These are phyloP conservation scores for Colletotrichum sp. DNA, from an alignment of 2,329 filamentous ascomycete species.

Conservation along the genomic window DNA sequence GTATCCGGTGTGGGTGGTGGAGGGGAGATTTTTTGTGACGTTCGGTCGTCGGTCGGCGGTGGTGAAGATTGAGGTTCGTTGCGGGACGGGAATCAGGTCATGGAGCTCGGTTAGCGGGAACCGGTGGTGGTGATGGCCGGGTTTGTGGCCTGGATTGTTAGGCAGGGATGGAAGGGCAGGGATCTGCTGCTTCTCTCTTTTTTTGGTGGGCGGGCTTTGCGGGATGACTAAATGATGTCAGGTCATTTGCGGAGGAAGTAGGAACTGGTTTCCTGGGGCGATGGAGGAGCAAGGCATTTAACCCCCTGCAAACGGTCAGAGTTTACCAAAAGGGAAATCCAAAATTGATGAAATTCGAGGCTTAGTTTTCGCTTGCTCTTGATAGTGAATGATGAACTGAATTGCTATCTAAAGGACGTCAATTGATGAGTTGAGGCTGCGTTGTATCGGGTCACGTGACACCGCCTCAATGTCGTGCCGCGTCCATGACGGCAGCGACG, in stretches of 20 bases:
- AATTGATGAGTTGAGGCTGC: not conserved
- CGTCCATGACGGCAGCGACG: not conserved
- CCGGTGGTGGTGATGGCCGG: not conserved
- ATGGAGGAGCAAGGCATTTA: not conserved
- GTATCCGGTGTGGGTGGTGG: constrained; percentile 12
- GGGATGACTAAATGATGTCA: constrained; percentile 21
- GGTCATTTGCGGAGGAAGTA: constrained; percentile 11
- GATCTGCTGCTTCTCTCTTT: not conserved
- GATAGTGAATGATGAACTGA: not conserved
- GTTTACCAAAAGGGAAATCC: not conserved
- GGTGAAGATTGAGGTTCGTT: constrained; percentile 14
- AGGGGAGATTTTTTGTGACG: constrained; percentile 2
- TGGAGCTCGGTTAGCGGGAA: constrained; percentile 23
- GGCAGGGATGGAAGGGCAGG: constrained; percentile 2
- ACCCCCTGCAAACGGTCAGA: not conserved
- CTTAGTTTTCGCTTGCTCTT: not conserved
- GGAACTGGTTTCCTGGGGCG: not conserved
- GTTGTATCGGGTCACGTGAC: not conserved
- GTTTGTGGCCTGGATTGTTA: constrained; percentile 18
- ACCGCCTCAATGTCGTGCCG: constrained; percentile 8
- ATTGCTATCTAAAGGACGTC: not conserved
- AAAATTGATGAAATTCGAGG: fast-evolving
- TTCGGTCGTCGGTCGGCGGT: constrained; percentile 5
- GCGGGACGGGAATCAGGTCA: constrained; percentile 24
- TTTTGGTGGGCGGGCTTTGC: constrained; percentile 5